phyloP scores from a whole-genome alignment of 495 filamentous ascomycete genomes.

The Immersiella caudata region DNA sequence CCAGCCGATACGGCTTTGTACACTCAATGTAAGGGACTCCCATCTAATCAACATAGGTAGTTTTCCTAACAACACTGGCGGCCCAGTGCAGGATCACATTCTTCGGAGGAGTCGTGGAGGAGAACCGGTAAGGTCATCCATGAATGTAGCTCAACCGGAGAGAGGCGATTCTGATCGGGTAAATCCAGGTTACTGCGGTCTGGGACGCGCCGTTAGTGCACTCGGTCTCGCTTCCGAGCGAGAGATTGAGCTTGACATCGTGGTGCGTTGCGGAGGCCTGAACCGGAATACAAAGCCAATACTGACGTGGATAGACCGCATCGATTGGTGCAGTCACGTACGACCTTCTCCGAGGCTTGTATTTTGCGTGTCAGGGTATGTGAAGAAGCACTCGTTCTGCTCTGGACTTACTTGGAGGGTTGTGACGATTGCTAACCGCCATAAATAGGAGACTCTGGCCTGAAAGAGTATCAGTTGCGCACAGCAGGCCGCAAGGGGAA shows the following conservation, averaged over 20 bases:
- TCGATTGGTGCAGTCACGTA: slow-evolving; percentile 77
- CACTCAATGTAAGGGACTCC: slow-evolving; percentile 64
- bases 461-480: slow-evolving; percentile 58
- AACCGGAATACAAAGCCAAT: background rate
- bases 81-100: slow-evolving; percentile 55
- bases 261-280: slow-evolving; percentile 43
- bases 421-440: background rate
- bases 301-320: slow-evolving; percentile 56
- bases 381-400: background rate
- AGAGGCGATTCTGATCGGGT: background rate
- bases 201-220: slow-evolving; percentile 61
- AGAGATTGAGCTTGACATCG: slow-evolving; percentile 61
- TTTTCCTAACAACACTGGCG: slow-evolving; percentile 15
- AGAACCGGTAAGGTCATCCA: slow-evolving; percentile 57
- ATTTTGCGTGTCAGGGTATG: slow-evolving; percentile 73
- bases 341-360: slow-evolving; percentile 69
- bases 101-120: slow-evolving; percentile 50
- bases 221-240: slow-evolving; percentile 56
- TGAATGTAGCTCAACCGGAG: background rate
- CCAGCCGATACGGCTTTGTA: slow-evolving; percentile 71
- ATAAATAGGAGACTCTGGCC: slow-evolving; percentile 59
- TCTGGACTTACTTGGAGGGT: too few relatives aligned
- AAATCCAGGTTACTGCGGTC: slow-evolving; percentile 59
- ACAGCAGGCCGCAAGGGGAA: slow-evolving; percentile 35
- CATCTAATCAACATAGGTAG: background rate